Evolutionary conservation across 768 basidiomycete species (phyloP), one percentile per base, ranked within the genome.

Genomic region (Udeniomyces megalosporus): DNA sequence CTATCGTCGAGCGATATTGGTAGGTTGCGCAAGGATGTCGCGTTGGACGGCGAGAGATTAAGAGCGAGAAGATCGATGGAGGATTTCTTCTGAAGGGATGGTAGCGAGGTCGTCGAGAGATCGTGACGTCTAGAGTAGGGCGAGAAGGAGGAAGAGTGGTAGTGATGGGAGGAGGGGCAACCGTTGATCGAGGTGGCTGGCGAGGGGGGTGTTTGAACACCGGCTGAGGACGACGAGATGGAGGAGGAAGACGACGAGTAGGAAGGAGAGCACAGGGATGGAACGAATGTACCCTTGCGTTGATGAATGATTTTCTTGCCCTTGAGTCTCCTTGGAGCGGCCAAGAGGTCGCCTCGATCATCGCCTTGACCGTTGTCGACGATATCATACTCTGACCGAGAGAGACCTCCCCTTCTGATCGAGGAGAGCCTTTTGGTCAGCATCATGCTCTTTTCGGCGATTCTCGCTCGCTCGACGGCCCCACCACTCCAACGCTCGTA

Each of bases 401-500:
- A 42, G 38, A 42, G 38, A 17, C 38, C 38, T 8, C 38, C 38
- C 38, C 38, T 8, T 17, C 38, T 42, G 38, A 42, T 42, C 8
- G 38, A 42, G 8, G 38, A 42, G 38, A 42, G 38, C 38, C 38
- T 8, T 8, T 17, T 8, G 17, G 38, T 42, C 38, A 42, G 17
- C 10, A 42, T 8, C 38, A 8, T 42, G 38, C 10, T 28, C 55
- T 46, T 45, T 45, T 61, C 60, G 4, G 60, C 60, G 11, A 47
- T 35, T 4, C 52, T 26, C 10, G 53, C 52, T 20, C 26, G 17
- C 45, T 61, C 60, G n/a, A 42, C 51, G 2, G 60, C 60, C 15
- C 60, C 60, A 4, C 60, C 60, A 12, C 29, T 50, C 60, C 60
- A 61, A 6, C 50, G 38, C 31, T 55, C 52, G 17, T 54, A 61